Percentiles rank a stretch among this genome's conserved stretches.
Evolutionary conservation across 2,329 filamentous ascomycete genomes (phyloP).

Genomic region (Colletotrichum lentis): DNA sequence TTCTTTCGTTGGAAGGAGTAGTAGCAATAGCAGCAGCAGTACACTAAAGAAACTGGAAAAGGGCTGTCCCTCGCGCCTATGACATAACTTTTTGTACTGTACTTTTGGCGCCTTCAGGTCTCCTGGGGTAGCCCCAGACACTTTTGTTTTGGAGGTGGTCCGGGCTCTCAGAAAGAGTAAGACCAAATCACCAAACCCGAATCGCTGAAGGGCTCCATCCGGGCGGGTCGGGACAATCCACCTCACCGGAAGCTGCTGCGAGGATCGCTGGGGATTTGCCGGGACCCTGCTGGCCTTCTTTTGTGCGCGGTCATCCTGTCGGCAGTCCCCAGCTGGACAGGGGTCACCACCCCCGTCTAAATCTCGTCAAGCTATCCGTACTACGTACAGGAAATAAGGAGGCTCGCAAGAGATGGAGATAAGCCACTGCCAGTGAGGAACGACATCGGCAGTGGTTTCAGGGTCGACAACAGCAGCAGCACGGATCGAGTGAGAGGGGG

Average conservation of each 20-base stretch:
- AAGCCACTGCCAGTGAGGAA: no score
- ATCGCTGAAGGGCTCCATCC: neutral
- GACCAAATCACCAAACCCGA: neutral
- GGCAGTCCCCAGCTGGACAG: constrained; percentile 13
- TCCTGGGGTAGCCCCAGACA: constrained; percentile 2
- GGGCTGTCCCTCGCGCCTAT: constrained; percentile 21
- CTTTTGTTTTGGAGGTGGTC: constrained; percentile 12
- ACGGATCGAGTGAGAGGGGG: neutral
- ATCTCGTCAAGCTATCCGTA: neutral
- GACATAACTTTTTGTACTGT: constrained; percentile 33
- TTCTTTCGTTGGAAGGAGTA: neutral
- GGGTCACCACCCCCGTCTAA: neutral
- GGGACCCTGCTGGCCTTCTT: constrained; percentile 15
- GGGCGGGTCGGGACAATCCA: constrained; percentile 3
- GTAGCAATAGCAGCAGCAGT: constrained; percentile 2
- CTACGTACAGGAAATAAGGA: no score
- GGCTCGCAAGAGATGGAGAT: no score
- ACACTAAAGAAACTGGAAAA: neutral
- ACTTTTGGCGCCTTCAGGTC: neutral
- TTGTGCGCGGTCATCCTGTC: neutral
- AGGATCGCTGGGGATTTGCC: constrained; percentile 35
- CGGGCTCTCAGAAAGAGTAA: constrained; percentile 10
- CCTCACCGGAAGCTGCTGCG: constrained; percentile 34
- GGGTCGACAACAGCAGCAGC: neutral
- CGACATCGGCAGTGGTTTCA: neutral